Evolutionary conservation across 2,329 filamentous ascomycete species (phyloP), one percentile per base, ranked within the genome.

Genomic region (Aspergillus quadrilineatus): DNA sequence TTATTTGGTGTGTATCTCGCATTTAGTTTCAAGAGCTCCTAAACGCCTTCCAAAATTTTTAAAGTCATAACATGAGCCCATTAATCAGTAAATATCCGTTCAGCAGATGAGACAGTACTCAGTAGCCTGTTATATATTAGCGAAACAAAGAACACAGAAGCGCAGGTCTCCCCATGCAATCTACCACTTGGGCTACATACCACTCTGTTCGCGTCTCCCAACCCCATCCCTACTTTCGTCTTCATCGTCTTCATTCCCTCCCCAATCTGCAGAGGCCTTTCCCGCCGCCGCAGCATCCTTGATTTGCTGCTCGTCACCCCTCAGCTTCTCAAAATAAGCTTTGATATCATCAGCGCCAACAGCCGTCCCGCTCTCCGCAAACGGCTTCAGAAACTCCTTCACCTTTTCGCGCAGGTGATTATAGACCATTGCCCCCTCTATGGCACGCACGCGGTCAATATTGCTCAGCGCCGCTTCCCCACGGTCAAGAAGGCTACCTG

Each of bases 341-440:
- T 97, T 99, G 75, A 99, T 94, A 74, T 97, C 92, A 69, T 99
- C 94, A 1, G 93, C 93, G 1, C 91, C 88, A 22, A 99, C 92
- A 0, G 90, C 87, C 73, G 89, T 80, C 1, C 93, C 93, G 60
- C 88, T 95, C 70, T 97, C 91, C 0, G 94, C 94, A 71, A 96
- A 99, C 43, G 95, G 89, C 75, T 92, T 86, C 67, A 99, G 85
- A 72, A 99, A 97, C 0, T 88, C 87, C 79, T 93, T 96, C n/a
- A 99, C 85, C 70, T 93, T 92, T 69, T 97, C 92, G 69, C 95
- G 94, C 58, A 99, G 82, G 67, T 96, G 89, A 67, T 97, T 97
- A 75, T 97, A 99, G 0, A 92, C 93, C 92, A 97, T 97, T 45
- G 96, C 93, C 14, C 94, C 94, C 73, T 99, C 90, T 55, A 99